Evolutionary conservation across 768 basidiomycete genomes (phyloP).

Genomic region (Strobilomyces echinocephalus): DNA sequence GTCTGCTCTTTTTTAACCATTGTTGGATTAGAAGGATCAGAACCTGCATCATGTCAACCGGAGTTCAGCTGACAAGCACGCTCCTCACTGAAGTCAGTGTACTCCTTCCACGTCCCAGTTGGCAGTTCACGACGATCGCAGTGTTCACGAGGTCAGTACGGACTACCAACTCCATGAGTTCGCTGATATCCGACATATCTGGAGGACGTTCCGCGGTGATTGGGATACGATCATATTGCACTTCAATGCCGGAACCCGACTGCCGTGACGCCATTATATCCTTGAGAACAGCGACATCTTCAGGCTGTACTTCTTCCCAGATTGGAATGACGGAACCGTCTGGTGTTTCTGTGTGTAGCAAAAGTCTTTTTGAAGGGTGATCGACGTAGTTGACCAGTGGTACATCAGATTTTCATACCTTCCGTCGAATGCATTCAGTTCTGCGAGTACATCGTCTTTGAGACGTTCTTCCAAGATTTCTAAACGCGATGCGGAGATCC

Average conservation of each 20-base stretch:
- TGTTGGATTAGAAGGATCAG: conserved; percentile 78
- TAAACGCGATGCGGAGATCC: conserved; percentile 85
- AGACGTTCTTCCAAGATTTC: conserved; percentile 90
- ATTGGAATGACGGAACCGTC: conserved; percentile 89
- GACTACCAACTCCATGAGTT: conserved; percentile 75
- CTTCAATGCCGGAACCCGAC: conserved; percentile 45
- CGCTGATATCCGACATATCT: conserved; percentile 67
- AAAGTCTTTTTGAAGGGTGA: conserved; percentile 43
- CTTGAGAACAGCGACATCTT: conserved; percentile 75
- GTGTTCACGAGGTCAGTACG: conserved; percentile 62
- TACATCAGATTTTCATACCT: conserved; percentile 41
- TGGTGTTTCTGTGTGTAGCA: conserved; percentile 84
- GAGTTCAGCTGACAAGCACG: not conserved
- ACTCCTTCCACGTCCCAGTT: conserved; percentile 88
- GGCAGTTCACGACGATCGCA: conserved; percentile 91
- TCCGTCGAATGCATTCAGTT: conserved; percentile 79
- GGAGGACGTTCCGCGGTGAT: conserved; percentile 87
- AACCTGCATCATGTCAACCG: conserved; percentile 41
- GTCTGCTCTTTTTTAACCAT: conserved; percentile 57
- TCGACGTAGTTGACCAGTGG: not conserved
- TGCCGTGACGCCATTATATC: conserved; percentile 75
- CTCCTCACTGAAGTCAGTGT: conserved; percentile 76
- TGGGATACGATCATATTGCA: conserved; percentile 82
- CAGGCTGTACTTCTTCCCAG: conserved; percentile 82
- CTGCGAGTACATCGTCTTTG: conserved; percentile 80